Evolutionary conservation across 352 stramenopile species (phyloP), one percentile per base, ranked within the genome.

Genomic region (Globisporangium abappressorium): DNA sequence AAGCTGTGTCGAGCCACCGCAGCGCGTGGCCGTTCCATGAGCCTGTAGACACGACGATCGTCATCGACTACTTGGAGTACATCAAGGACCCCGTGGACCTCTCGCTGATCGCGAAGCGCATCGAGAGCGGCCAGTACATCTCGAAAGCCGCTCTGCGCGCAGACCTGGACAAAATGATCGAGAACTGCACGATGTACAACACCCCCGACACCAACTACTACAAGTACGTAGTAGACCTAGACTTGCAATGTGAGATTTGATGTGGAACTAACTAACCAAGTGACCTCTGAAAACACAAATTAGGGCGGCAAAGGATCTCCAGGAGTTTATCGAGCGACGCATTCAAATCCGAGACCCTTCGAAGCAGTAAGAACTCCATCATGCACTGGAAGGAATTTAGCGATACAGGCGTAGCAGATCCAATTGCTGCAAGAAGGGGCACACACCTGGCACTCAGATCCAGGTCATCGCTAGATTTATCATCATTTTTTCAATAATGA

Each of bases 101-200:
- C 36, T 79, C 89, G 66, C 72, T 93, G 36, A 91, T 95, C 58
- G 80, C 85, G 55, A 95, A 94, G 71, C 82, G 86, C 30, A 93
- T 95, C 43, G 88, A 95, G 55, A 86, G 73, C 49, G 85, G 89
- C 2, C 58, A 77, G 58, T 99, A 99, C 79, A 77, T 93, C 41
- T 96, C 84, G 14, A 98, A 97, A 65, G 73, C 92, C 54, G 89
- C 89, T 66, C 85, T 99, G 59, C 94, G 97, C 69, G 81, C 85
- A 12, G 97, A 99, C 65, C 75, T 99, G 58, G 84, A 97, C 66
- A 89, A 92, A 51, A 99, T 99, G 95, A 97, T 94, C 66, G 86
- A 97, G 72, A 99, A 99, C 78, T 99, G 97, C 78, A 98, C 92
- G 68, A 71, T 85, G 14, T 99, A 99, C 89, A 99, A 99, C 83